These are phyloP conservation scores for Chlamydomonas urium DNA, from an alignment of 139 green algal species.

Conservation along the genomic window DNA sequence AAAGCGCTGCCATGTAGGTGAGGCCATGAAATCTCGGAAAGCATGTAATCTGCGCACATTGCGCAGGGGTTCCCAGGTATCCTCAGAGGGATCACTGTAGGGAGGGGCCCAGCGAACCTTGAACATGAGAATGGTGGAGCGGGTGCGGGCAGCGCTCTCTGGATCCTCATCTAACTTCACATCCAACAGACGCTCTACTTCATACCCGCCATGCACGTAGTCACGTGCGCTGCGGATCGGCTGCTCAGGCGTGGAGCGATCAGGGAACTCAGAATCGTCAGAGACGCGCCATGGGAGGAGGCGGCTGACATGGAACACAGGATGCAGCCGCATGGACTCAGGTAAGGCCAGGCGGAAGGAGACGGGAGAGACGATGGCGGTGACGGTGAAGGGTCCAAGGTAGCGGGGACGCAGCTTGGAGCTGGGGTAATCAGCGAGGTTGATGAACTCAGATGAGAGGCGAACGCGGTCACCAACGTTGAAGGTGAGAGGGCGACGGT, in stretches of 20 bases:
- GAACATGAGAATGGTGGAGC: background rate
- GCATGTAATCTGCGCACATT: background rate
- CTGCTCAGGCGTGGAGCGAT: background rate
- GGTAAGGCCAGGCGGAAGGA: slow-evolving; percentile 17
- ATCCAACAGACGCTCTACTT: background rate
- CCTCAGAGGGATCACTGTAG: background rate
- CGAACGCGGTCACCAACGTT: slow-evolving; percentile 16
- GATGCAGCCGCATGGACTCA: slow-evolving; percentile 12
- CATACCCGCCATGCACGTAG: background rate
- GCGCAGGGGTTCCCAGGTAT: background rate
- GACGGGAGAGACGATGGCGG: slow-evolving; percentile 12
- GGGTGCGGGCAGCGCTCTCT: background rate
- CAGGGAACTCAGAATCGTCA: slow-evolving; percentile 6
- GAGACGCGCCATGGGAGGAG: slow-evolving; percentile 10
- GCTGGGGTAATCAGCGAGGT: slow-evolving; percentile 8
- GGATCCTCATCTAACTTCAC: slow-evolving; percentile 5
- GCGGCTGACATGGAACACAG: slow-evolving; percentile 20
- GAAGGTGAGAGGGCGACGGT: slow-evolving; percentile 20
- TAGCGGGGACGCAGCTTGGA: slow-evolving; percentile 18
- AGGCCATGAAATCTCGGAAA: background rate
- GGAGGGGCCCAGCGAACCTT: background rate
- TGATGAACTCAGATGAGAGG: slow-evolving; percentile 20
- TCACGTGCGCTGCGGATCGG: background rate
- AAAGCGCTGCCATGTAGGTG: background rate
- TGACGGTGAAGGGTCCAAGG: slow-evolving; percentile 23